Evolutionary conservation across 345 rosid genomes (phyloP), one percentile per base, ranked within the genome.

Genomic region (Hibiscus mutabilis): DNA sequence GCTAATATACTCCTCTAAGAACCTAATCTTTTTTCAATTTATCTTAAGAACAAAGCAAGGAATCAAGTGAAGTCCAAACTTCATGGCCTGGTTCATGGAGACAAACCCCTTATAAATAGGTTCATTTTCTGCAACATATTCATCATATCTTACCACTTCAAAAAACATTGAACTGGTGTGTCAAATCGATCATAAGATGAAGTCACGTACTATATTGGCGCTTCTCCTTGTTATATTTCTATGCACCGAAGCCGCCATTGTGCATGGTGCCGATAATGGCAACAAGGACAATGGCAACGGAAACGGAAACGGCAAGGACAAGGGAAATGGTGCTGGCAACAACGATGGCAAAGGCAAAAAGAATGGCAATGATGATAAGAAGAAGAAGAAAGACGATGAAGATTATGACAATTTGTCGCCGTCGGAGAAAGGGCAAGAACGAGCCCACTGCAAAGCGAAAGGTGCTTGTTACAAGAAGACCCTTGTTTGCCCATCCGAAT

Each of bases 401-500:
- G 65, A 88, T 75, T 91, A 86, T 68, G 15, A 19, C 21, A 33
- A 77, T 66, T 56, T 86, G 72, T 62, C 74, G 4, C 73, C 76
- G 12, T 51, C 78, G 2, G 64, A 69, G 13, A 61, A 84, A 0
- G 89, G 91, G 14, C 79, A 78, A 69, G 88, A 89, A 44, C 82
- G 77, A 73, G 90, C 84, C 16, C 78, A 55, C 63, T 89, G 96
- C 84, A 66, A 57, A 10, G 93, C 88, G 0, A 76, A 86, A 70
- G 90, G 96, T 44, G 72, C 77, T 25, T 89, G 96, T 73, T 76
- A 62, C 37, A 13, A 68, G 46, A 79, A 84, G 78, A 80, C 79
- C 13, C 88, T 88, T 25, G 81, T 78, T n/a, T 92, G 97, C 68
- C 97, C 93, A 1, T 49, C 76, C 46, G 81, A 92, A 69, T 89